These are phyloP conservation scores for Trichoderma citrinoviride DNA, from an alignment of 2,329 filamentous ascomycete species.

Conservation along the genomic window DNA sequence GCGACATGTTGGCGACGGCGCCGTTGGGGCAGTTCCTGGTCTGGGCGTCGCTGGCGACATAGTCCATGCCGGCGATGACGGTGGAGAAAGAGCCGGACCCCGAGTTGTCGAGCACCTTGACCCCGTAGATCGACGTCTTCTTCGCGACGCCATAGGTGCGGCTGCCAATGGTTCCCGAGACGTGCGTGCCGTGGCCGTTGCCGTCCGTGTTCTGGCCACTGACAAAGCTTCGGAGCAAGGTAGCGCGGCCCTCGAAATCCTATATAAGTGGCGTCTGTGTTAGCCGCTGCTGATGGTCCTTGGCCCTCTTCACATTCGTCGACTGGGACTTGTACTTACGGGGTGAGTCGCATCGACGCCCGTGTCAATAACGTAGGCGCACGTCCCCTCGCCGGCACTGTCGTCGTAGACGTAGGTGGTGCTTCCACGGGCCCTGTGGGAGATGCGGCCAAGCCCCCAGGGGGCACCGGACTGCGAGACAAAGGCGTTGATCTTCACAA, in stretches of 20 bases:
- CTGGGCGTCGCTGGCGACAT: constrained; percentile 38
- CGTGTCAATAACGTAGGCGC: constrained; percentile 48
- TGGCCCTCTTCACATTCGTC: not conserved
- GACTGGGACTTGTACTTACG: constrained; percentile 30
- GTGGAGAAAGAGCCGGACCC: constrained; percentile 38
- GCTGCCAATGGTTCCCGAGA: constrained; percentile 37
- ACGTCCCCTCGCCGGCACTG: constrained; percentile 42
- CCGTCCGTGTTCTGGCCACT: constrained; percentile 30
- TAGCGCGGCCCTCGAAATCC: constrained; percentile 38
- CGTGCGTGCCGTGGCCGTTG: constrained; percentile 44
- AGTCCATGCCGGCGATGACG: constrained; percentile 48
- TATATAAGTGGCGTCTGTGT: not conserved
- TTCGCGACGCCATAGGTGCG: constrained; percentile 42
- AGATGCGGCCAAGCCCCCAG: constrained; percentile 37
- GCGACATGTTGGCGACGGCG: constrained; percentile 56
- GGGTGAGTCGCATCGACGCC: constrained; percentile 41
- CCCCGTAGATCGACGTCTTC: constrained; percentile 41
- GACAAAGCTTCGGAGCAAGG: constrained; percentile 33
- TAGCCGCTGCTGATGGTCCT: not conserved
- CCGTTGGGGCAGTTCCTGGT: constrained; percentile 42
- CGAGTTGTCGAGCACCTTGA: constrained; percentile 45
- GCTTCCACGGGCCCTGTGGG: constrained; percentile 32
- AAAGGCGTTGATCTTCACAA: constrained; percentile 28
- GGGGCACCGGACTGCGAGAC: constrained; percentile 27
- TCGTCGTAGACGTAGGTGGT: constrained; percentile 41